phyloP scores from a whole-genome alignment of 1,139 yeast genomes.

The Geotrichum reessii region DNA sequence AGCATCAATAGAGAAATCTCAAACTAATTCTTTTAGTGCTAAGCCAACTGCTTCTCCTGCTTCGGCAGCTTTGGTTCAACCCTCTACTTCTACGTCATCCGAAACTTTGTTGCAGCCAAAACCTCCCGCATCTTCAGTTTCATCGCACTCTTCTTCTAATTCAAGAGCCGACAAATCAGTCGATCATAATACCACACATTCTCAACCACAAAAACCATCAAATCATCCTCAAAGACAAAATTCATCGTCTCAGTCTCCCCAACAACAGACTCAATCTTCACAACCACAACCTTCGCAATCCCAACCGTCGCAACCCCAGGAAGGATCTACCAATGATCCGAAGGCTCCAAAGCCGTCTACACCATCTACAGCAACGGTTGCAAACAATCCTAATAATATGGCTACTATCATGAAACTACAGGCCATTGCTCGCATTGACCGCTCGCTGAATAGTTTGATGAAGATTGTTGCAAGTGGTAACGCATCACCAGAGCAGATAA shows the following conservation, averaged over 20 bases:
- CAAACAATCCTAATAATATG: slow-evolving; percentile 47
- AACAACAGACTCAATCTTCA: background rate
- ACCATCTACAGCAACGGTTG: slow-evolving; percentile 14
- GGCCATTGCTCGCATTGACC: slow-evolving; percentile 69
- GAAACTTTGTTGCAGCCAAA: background rate
- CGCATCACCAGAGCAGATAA: slow-evolving; percentile 65
- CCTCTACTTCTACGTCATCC: background rate
- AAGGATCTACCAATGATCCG: background rate
- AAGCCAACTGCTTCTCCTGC: background rate
- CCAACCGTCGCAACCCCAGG: background rate
- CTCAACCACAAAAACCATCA: background rate
- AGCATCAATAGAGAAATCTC: background rate
- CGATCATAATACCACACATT: background rate
- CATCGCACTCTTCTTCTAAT: background rate
- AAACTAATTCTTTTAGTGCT: too few species aligned
- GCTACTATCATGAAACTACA: slow-evolving; percentile 80
- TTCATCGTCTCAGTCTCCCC: background rate
- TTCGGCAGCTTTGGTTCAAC: background rate
- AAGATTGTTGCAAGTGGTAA: slow-evolving; percentile 75
- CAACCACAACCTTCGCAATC: background rate
- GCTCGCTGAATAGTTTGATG: slow-evolving; percentile 65
- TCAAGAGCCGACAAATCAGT: background rate
- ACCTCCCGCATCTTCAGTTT: background rate
- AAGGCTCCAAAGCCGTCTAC: slow-evolving; percentile 3
- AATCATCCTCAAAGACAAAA: background rate